Conservation (phyloP, 208 protist species). For the Trypanosoma platydactyli region DNA sequence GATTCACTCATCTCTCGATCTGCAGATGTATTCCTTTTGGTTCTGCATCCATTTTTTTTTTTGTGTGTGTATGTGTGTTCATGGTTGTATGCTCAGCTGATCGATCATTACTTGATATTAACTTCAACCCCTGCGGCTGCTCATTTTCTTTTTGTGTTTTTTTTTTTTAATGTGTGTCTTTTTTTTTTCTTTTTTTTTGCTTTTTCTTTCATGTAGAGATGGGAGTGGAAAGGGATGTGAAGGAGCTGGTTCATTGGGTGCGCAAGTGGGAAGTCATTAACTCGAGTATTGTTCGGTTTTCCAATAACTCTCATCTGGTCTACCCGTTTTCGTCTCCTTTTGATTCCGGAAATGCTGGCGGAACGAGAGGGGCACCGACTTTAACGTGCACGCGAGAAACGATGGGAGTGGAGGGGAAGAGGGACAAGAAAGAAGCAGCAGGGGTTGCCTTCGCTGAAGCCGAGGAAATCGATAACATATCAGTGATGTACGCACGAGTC, state of each 20-base stretch:
- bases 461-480: constrained; percentile 16
- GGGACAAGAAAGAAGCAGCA: neutral
- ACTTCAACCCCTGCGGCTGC: neutral
- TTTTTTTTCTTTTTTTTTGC: constrained; percentile 22
- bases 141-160: constrained; percentile 5
- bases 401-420: neutral
- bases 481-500: constrained; percentile 18
- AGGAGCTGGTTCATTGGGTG: constrained; percentile 18
- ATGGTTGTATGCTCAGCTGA: neutral
- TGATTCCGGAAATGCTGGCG: neutral
- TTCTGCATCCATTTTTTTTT: neutral
- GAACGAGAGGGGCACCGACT: neutral
- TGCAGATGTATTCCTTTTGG: neutral
- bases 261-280: constrained; percentile 24
- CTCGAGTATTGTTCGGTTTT: constrained; percentile 14
- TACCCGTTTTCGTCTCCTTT: constrained; percentile 14
- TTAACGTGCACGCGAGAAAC: too few species aligned
- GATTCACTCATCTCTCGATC: neutral
- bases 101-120: neutral
- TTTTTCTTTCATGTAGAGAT: constrained; percentile 13
- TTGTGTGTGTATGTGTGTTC: neutral
- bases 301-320: constrained; percentile 15
- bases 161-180: constrained; percentile 8
- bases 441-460: neutral
- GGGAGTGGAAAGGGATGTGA: constrained; percentile 11